Evolutionary conservation across 1,284 basidiomycete species (phyloP).

Genomic region (Irpex rosettiformis): DNA sequence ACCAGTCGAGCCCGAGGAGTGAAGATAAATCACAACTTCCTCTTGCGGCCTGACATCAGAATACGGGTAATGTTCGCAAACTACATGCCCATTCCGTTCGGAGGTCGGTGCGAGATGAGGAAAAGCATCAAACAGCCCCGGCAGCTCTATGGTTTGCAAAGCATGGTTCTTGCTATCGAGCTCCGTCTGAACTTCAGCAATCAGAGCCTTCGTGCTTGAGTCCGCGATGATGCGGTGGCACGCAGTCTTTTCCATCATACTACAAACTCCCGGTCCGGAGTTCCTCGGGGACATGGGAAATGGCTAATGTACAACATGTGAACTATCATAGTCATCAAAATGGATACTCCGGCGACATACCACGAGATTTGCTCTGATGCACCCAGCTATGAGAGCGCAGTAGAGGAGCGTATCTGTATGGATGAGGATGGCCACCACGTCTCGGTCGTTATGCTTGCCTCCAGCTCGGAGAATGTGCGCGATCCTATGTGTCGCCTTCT

Average conservation of each 20-base stretch:
- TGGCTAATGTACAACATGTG: conserved; percentile 22
- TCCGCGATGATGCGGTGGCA: conserved; percentile 17
- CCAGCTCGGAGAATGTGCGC: conserved; percentile 7
- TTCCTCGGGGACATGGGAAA: conserved; percentile 33
- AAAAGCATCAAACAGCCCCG: conserved; percentile 14
- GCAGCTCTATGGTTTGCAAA: conserved; percentile 16
- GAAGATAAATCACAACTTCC: conserved; percentile 16
- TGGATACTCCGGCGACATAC: conserved; percentile 1
- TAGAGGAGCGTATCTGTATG: conserved; percentile 13
- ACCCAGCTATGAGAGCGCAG: conserved; percentile 5
- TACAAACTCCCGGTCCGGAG: conserved; percentile 28
- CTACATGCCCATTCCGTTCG: neutral
- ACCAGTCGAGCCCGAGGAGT: conserved; percentile 23
- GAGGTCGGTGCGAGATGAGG: conserved; percentile 6
- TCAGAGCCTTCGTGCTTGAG: conserved; percentile 9
- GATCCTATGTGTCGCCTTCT: conserved; percentile 8
- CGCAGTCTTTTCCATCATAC: conserved; percentile 23
- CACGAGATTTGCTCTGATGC: conserved; percentile 10
- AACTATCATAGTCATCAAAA: neutral
- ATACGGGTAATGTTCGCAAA: conserved; percentile 10
- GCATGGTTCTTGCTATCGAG: conserved; percentile 5
- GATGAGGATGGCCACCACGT: conserved; percentile 9
- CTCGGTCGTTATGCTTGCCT: conserved; percentile 1
- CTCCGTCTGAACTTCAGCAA: conserved; percentile 11
- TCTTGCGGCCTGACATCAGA: neutral